Evolutionary conservation across 2,329 filamentous ascomycete genomes (phyloP), one percentile per base, ranked within the genome.

Genomic region (Fusarium pininemorale): DNA sequence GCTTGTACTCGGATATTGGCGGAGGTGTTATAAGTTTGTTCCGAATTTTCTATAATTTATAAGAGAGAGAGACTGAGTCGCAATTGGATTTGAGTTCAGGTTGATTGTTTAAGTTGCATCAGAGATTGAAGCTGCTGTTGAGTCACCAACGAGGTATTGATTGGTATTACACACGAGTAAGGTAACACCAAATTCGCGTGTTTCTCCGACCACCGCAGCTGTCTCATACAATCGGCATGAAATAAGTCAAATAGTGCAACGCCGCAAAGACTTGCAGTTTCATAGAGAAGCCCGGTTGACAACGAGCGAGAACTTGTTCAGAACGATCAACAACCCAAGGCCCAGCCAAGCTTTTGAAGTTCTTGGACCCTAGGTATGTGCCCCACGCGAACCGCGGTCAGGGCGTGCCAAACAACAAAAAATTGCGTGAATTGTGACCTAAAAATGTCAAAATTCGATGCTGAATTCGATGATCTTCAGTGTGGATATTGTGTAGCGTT

Each of bases 351-450:
- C 62, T 74, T 74, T 64, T 57, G 53, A 61, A 53, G 56, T 47
- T 58, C 62, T 42, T 56, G 45, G 66, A 61, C 62, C 60, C 65
- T 66, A 66, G 50, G 63, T 61, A 66, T 63, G 61, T 48, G 74
- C 59, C 70, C 74, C 72, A 73, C 75, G 75, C 45, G 67, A 75
- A 69, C 54, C 66, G 70, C 75, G 66, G 73, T 70, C 63, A 63
- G 51, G 63, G 56, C 60, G 60, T 38, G 65, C 56, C 62, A 38
- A 39, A 58, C 38, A 42, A 18, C 22, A 47, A 38, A 48, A 51
- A 66, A 58, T n/a, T 50, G 35, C 14, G 54, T 53, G n/a, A 47
- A 66, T 47, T 50, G 50, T 58, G 47, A 30, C 48, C 55, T 63
- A 44, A 41, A 8, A 57, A 30, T 62, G 60, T 62, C 60, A 59